These are phyloP conservation scores for Tuber melanosporum DNA, from an alignment of 495 filamentous ascomycete genomes.

Conservation along the genomic window DNA sequence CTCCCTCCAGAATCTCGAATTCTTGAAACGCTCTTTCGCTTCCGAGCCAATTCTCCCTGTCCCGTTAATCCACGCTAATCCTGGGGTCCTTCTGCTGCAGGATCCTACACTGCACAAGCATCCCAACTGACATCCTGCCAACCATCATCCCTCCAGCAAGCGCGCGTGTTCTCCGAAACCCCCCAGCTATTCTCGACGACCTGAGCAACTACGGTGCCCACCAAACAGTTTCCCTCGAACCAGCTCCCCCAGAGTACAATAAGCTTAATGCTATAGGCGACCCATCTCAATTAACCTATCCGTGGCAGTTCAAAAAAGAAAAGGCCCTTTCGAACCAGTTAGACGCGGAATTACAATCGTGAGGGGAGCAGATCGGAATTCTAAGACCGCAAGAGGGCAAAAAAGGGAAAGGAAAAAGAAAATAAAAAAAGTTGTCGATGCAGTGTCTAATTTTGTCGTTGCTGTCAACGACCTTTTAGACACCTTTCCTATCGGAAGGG, in stretches of 20 bases:
- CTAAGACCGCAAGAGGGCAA: background rate
- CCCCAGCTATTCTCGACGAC: slow-evolving; percentile 15
- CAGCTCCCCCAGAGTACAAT: background rate
- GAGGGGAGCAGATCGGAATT: background rate
- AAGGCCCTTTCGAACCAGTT: slow-evolving; percentile 12
- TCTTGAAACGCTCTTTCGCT: slow-evolving; percentile 24
- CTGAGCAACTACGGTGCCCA: slow-evolving; percentile 15
- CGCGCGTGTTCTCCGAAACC: slow-evolving; percentile 28
- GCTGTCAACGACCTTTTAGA: slow-evolving; percentile 4
- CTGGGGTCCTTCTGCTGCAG: slow-evolving; percentile 20
- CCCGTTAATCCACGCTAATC: slow-evolving; percentile 11
- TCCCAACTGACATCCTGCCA: background rate
- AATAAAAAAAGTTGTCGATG: background rate
- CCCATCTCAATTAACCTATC: background rate
- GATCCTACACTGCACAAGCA: slow-evolving; percentile 25
- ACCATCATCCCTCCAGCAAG: slow-evolving; percentile 11
- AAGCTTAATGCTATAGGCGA: background rate
- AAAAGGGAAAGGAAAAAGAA: background rate
- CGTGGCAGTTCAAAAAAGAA: slow-evolving; percentile 16
- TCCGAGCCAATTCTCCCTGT: background rate
- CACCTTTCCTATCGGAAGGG: slow-evolving; percentile 3
- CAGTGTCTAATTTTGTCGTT: slow-evolving; percentile 3
- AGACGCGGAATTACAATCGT: slow-evolving; percentile 19
- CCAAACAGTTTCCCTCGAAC: slow-evolving; percentile 23
- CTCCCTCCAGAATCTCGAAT: slow-evolving; percentile 22